phyloP scores from a whole-genome alignment of 2,329 filamentous ascomycete genomes.

The Tolypocladium tundrense region DNA sequence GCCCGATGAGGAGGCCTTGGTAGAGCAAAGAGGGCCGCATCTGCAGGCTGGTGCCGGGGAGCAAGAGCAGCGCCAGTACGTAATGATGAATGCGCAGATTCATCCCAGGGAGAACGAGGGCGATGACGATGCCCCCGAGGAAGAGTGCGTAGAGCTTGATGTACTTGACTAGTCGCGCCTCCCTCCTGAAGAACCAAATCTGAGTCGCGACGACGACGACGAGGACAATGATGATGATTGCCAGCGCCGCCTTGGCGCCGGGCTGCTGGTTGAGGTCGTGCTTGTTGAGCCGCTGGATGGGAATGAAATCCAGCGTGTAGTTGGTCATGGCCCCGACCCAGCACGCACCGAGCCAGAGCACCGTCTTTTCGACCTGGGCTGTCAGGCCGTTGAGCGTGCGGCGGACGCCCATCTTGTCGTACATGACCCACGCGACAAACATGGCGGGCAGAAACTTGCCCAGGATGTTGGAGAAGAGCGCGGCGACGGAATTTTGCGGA shows the following conservation, averaged over 20 bases:
- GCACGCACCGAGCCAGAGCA: slow-evolving; percentile 81
- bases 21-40: slow-evolving; percentile 77
- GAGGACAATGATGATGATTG: slow-evolving; percentile 65
- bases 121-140: slow-evolving; percentile 53
- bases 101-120: slow-evolving; percentile 63
- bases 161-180: slow-evolving; percentile 69
- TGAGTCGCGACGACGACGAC: slow-evolving; percentile 61
- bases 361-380: slow-evolving; percentile 79
- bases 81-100: slow-evolving; percentile 92
- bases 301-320: slow-evolving; percentile 90
- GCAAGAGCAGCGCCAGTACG: slow-evolving; percentile 73
- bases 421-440: slow-evolving; percentile 82
- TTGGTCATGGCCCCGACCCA: slow-evolving; percentile 92
- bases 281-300: slow-evolving; percentile 81
- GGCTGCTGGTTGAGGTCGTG: slow-evolving; percentile 86
- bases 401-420: slow-evolving; percentile 67
- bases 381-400: slow-evolving; percentile 62
- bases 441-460: slow-evolving; percentile 79
- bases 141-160: slow-evolving; percentile 69
- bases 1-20: slow-evolving; percentile 78
- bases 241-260: slow-evolving; percentile 73
- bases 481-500: slow-evolving; percentile 52
- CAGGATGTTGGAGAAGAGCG: slow-evolving; percentile 65
- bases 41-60: slow-evolving; percentile 82
- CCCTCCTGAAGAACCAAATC: slow-evolving; percentile 75